phyloP scores from a whole-genome alignment of 2,329 filamentous ascomycete species.

The Aspergillus sp. region DNA sequence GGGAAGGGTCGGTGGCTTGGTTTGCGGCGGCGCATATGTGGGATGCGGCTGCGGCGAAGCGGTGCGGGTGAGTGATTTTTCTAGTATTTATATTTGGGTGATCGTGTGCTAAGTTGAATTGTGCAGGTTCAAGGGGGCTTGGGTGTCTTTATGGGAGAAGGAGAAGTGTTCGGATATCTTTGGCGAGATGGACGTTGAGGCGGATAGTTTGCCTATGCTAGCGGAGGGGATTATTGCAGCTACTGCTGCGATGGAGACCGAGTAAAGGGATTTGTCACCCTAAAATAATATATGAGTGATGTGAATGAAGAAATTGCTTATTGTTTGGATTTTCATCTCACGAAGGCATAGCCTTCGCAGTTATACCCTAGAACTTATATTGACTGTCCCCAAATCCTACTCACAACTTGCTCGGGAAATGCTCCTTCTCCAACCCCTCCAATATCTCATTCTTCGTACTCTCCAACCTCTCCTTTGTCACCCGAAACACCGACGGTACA shows the following conservation, averaged over 20 bases:
- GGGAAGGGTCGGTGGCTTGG: not conserved
- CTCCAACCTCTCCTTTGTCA: not conserved
- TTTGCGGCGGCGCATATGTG: not conserved
- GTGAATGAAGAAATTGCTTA: too few relatives aligned
- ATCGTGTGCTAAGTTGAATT: too few relatives aligned
- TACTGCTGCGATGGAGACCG: not conserved
- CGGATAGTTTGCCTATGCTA: not conserved
- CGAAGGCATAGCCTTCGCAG: too few relatives aligned
- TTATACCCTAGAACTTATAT: too few relatives aligned
- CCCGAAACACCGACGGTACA: conserved; percentile 3
- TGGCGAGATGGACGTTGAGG: not conserved
- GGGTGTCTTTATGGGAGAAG: not conserved
- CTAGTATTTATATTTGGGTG: too few relatives aligned
- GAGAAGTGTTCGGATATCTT: not conserved
- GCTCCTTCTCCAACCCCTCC: not conserved
- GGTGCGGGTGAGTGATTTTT: not conserved
- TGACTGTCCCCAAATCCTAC: too few relatives aligned
- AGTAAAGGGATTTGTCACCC: too few relatives aligned
- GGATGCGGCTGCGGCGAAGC: not conserved
- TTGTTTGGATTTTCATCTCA: too few relatives aligned
- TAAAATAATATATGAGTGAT: too few relatives aligned
- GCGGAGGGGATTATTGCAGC: not conserved
- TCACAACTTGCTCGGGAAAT: not conserved
- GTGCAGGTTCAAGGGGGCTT: not conserved
- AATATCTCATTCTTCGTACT: conserved; percentile 4